These are phyloP conservation scores for Ceratobasidium sp. DNA, from an alignment of 1,284 basidiomycete genomes.

Conservation along the genomic window DNA sequence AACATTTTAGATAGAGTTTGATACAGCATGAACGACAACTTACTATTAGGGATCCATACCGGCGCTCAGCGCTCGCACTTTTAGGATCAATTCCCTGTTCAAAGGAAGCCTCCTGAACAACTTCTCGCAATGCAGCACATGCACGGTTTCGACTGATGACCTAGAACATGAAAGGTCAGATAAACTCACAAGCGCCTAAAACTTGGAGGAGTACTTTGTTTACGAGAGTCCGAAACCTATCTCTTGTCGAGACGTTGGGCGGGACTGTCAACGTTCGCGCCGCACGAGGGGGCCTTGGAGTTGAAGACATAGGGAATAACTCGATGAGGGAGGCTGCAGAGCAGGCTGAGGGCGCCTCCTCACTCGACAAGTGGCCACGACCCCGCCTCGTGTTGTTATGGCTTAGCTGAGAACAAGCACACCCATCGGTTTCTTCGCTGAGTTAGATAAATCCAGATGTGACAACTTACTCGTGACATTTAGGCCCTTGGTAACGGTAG, in stretches of 20 bases:
- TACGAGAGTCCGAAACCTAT: constrained; percentile 27
- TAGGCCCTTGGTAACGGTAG: background rate
- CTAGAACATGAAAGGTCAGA: constrained; percentile 5
- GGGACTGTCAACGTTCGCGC: constrained; percentile 13
- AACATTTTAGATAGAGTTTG: background rate
- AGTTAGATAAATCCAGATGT: background rate
- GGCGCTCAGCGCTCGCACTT: constrained; percentile 17
- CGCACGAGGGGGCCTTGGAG: background rate
- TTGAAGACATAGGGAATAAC: constrained; percentile 6
- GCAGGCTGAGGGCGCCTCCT: constrained; percentile 14
- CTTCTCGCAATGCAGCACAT: constrained; percentile 1
- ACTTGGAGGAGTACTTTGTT: constrained; percentile 10
- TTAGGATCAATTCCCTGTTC: constrained; percentile 38
- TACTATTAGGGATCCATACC: constrained; percentile 25
- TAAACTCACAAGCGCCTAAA: background rate
- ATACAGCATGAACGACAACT: background rate
- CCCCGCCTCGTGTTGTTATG: background rate
- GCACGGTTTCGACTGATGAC: constrained; percentile 21
- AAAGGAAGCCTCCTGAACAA: background rate
- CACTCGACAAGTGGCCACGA: background rate
- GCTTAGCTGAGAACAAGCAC: constrained; percentile 2
- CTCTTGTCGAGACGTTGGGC: constrained; percentile 3
- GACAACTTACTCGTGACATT: constrained; percentile 13
- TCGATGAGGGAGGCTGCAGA: constrained; percentile 23
- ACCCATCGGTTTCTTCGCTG: constrained; percentile 3